Conservation (phyloP, 352 stramenopile species). For the Elongisporangium undulatum region DNA sequence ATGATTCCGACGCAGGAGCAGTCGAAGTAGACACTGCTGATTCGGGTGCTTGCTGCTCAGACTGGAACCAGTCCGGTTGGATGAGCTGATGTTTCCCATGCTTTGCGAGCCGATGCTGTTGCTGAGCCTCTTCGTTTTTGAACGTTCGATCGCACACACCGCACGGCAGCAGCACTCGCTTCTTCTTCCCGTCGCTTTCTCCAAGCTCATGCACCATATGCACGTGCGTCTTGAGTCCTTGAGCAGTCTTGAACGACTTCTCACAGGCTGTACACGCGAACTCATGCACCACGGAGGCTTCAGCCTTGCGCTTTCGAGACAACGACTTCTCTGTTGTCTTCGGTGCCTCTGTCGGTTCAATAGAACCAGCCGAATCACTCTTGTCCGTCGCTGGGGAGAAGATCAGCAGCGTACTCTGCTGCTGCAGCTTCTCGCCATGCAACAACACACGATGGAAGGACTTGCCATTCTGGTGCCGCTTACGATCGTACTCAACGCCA, state of each 20-base stretch:
- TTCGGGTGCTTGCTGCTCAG: conserved; percentile 11
- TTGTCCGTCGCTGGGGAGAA: conserved; percentile 20
- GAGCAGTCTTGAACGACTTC: conserved; percentile 61
- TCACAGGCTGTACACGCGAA: conserved; percentile 52
- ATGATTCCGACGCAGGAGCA: neutral
- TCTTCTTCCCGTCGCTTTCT: conserved; percentile 13
- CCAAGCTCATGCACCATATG: conserved; percentile 83
- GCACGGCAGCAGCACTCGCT: conserved; percentile 27
- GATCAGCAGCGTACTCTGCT: conserved; percentile 65
- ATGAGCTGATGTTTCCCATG: conserved; percentile 77
- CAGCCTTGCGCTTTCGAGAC: conserved; percentile 33
- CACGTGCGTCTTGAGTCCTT: conserved; percentile 72
- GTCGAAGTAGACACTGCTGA: conserved; percentile 9
- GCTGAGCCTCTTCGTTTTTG: conserved; percentile 66
- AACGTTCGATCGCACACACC: conserved; percentile 57
- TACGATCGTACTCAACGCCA: conserved; percentile 64
- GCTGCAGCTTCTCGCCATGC: conserved; percentile 59
- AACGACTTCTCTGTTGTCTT: neutral
- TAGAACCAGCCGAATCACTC: neutral
- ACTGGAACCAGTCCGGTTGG: conserved; percentile 66
- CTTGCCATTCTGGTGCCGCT: conserved; percentile 86
- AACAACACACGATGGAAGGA: conserved; percentile 80
- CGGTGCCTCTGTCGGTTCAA: neutral
- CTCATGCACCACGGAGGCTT: conserved; percentile 3
- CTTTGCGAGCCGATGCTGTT: conserved; percentile 76